phyloP scores from a whole-genome alignment of 2,329 filamentous ascomycete species.

The Pseudocercospora musae region DNA sequence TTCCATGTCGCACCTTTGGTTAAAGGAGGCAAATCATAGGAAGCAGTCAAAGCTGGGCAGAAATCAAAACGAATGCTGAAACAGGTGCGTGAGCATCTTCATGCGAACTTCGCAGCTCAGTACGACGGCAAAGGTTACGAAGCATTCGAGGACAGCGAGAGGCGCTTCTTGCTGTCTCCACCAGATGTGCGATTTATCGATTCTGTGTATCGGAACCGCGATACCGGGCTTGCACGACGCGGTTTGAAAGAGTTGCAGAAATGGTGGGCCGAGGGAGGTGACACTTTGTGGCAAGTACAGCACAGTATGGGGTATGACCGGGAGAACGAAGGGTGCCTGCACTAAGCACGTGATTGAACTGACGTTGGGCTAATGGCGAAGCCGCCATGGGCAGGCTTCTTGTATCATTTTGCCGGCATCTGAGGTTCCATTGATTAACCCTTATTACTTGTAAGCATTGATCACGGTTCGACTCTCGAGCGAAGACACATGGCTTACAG shows the following conservation, averaged over 20 bases:
- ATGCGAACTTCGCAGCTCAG: slow-evolving; percentile 26
- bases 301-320: neutral
- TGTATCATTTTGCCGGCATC: too few relatives aligned
- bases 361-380: too few relatives aligned
- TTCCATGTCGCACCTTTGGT: slow-evolving; percentile 40
- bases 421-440: too few relatives aligned
- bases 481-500: too few relatives aligned
- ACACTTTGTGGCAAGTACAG: slow-evolving; percentile 17
- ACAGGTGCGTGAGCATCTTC: slow-evolving; percentile 18
- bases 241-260: slow-evolving; percentile 36
- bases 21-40: slow-evolving; percentile 24
- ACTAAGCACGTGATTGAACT: too few relatives aligned
- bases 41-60: slow-evolving; percentile 26
- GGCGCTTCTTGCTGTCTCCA: slow-evolving; percentile 24
- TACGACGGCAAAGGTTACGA: slow-evolving; percentile 28
- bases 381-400: too few relatives aligned
- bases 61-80: slow-evolving; percentile 21
- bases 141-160: slow-evolving; percentile 20
- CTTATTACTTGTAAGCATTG: too few relatives aligned
- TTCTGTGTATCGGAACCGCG: slow-evolving; percentile 39
- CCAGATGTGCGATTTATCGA: slow-evolving; percentile 31
- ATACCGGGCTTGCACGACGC: slow-evolving; percentile 32
- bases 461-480: too few relatives aligned
- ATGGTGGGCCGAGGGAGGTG: slow-evolving; percentile 25
- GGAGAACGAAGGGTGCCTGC: neutral